Conservation (phyloP, 257 asterid species). For the Rubia yunnanensis region DNA sequence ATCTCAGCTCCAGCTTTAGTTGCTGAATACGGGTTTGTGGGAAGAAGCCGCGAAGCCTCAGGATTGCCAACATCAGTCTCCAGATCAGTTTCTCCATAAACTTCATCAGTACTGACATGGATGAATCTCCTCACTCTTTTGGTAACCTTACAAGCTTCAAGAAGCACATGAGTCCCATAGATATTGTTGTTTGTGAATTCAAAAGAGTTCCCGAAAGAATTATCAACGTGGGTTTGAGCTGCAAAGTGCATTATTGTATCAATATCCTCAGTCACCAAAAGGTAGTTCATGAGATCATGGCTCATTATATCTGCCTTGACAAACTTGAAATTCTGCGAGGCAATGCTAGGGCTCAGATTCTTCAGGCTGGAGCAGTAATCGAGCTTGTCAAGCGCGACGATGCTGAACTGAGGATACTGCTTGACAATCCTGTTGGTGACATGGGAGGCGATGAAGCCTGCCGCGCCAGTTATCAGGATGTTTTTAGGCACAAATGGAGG, state of each 20-base stretch:
- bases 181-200: slow-evolving; percentile 95
- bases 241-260: slow-evolving; percentile 99
- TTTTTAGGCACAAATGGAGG: slow-evolving; percentile 49
- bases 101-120: background rate
- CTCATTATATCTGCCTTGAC: slow-evolving; percentile 91
- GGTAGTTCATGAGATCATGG: slow-evolving; percentile 89
- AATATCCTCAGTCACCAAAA: slow-evolving; percentile 75
- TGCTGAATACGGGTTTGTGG: background rate
- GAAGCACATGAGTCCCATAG: slow-evolving; percentile 88
- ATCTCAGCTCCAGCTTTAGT: background rate
- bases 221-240: slow-evolving; percentile 97
- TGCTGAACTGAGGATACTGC: slow-evolving; percentile 76
- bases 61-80: background rate
- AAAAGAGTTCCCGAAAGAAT: slow-evolving; percentile 87
- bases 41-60: background rate
- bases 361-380: slow-evolving; percentile 91
- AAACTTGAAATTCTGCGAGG: slow-evolving; percentile 76
- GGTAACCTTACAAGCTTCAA: slow-evolving; percentile 96
- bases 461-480: slow-evolving; percentile 95
- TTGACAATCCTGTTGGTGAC: slow-evolving; percentile 81
- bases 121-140: slow-evolving; percentile 22
- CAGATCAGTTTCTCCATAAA: background rate
- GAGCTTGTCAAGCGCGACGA: slow-evolving; percentile 89
- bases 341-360: slow-evolving; percentile 61
- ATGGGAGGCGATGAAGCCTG: slow-evolving; percentile 98